Evolutionary conservation across 768 basidiomycete species (phyloP).

Genomic region (Leccinum longicurvipes): DNA sequence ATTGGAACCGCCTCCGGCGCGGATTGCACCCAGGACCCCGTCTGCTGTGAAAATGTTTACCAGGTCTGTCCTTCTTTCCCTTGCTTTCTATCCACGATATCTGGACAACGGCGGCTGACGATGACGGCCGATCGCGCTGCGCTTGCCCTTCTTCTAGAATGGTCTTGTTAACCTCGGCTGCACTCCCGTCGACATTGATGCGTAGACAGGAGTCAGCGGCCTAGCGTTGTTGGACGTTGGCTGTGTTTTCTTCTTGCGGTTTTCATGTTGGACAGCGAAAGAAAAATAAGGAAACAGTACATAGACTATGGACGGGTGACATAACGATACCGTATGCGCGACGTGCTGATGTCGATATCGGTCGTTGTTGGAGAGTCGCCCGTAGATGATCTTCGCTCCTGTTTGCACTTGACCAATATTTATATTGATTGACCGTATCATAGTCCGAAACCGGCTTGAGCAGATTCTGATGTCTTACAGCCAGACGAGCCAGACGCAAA

Average conservation of each 20-base stretch:
- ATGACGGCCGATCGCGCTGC: background rate
- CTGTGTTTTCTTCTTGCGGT: background rate
- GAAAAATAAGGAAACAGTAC: background rate
- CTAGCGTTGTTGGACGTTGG: background rate
- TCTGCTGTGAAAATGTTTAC: slow-evolving; percentile 2
- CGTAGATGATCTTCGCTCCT: background rate
- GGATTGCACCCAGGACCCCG: background rate
- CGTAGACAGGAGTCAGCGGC: background rate
- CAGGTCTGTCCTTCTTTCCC: background rate
- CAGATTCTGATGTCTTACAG: too few species aligned
- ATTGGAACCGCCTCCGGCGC: background rate
- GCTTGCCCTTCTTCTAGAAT: slow-evolving; percentile 1
- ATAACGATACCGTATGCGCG: too few species aligned
- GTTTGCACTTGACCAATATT: too few species aligned
- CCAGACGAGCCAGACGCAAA: too few species aligned
- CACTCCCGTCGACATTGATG: slow-evolving; percentile 1
- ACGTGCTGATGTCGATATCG: background rate
- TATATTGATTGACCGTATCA: background rate
- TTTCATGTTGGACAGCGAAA: background rate
- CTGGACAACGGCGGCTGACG: background rate
- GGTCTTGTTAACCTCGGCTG: slow-evolving; percentile 2
- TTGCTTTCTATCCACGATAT: background rate
- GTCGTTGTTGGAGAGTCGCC: background rate
- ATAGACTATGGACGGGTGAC: too few species aligned
- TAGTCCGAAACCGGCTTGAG: too few species aligned